A percentile compares a stretch with the other conserved stretches of the same genome.
Evolutionary conservation across 2,329 filamentous ascomycete species (phyloP).

Genomic region (Sphaerulina musiva): DNA sequence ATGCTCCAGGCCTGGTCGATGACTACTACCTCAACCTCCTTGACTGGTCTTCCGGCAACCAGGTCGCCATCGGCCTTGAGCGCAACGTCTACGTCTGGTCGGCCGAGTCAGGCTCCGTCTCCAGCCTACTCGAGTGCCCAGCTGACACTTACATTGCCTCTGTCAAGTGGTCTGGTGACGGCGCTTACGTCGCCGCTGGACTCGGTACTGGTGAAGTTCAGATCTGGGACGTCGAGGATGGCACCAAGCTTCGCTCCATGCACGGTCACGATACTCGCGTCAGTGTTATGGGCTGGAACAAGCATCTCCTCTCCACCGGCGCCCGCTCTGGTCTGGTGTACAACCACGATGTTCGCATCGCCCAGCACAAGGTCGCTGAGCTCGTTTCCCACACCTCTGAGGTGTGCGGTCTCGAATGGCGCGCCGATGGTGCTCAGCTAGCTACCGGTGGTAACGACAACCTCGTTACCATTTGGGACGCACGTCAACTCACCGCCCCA

Average conservation of each 20-base stretch:
- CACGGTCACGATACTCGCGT: constrained; percentile 94
- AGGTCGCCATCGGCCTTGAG: constrained; percentile 95
- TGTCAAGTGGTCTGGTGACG: constrained; percentile 97
- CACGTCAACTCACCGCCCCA: constrained; percentile 81
- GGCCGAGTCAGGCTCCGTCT: constrained; percentile 83
- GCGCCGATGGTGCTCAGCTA: constrained; percentile 89
- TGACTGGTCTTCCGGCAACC: constrained; percentile 96
- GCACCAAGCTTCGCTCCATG: constrained; percentile 95
- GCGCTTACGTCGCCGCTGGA: constrained; percentile 91
- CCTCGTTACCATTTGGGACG: constrained; percentile 98
- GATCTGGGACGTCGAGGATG: constrained; percentile 97
- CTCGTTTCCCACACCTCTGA: constrained; percentile 95
- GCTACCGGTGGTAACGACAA: constrained; percentile 98
- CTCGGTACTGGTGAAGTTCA: constrained; percentile 94
- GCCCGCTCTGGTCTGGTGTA: constrained; percentile 90
- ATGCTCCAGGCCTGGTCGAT: constrained; percentile 90
- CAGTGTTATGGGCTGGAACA: constrained; percentile 98
- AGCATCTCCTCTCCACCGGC: constrained; percentile 92
- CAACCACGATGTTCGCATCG: constrained; percentile 97
- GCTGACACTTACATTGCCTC: constrained; percentile 94
- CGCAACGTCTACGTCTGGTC: constrained; percentile 98
- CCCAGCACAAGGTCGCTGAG: constrained; percentile 96
- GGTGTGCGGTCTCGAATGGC: constrained; percentile 97
- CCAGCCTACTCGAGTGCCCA: constrained; percentile 77
- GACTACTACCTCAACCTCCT: constrained; percentile 99